phyloP scores from a whole-genome alignment of 2,329 filamentous ascomycete species.

The Hypoxylon sp. region DNA sequence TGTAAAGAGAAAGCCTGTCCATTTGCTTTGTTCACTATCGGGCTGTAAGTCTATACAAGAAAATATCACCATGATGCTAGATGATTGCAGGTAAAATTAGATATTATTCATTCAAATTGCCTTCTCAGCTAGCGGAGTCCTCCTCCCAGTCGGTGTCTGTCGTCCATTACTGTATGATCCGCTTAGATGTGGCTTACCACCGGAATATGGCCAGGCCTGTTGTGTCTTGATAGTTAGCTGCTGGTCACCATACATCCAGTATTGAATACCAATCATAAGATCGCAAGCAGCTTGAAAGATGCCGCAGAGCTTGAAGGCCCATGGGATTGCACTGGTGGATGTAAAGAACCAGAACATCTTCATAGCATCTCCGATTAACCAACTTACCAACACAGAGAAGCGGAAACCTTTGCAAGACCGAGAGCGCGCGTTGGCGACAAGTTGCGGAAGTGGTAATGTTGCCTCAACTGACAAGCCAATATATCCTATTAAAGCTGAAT shows the following conservation, averaged over 20 bases:
- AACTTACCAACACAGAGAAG: conserved; percentile 80
- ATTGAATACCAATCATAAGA: conserved; percentile 80
- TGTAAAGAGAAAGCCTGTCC: background rate
- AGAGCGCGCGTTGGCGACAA: conserved; percentile 77
- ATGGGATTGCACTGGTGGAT: conserved; percentile 77
- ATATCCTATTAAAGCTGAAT: conserved; percentile 78
- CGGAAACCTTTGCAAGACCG: conserved; percentile 84
- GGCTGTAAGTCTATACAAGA: conserved; percentile 7
- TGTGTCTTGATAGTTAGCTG: conserved; percentile 51
- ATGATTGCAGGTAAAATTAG: conserved; percentile 7
- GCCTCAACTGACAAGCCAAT: conserved; percentile 85
- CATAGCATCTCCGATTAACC: conserved; percentile 85
- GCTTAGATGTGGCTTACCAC: conserved; percentile 52
- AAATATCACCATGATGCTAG: background rate
- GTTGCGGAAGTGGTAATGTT: conserved; percentile 84
- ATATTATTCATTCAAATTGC: conserved; percentile 45
- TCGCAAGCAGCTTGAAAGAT: conserved; percentile 86
- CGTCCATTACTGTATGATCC: conserved; percentile 55
- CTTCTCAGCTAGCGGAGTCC: conserved; percentile 58
- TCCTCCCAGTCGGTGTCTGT: conserved; percentile 59
- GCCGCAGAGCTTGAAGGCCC: conserved; percentile 86
- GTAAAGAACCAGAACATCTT: conserved; percentile 92
- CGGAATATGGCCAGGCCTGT: conserved; percentile 51
- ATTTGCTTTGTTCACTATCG: conserved; percentile 21
- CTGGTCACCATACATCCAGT: conserved; percentile 76